A percentile compares a stretch with the other conserved stretches of the same genome.
Conservation (phyloP, 176 grass and related monocot species). For the Oryza glumipatula region DNA sequence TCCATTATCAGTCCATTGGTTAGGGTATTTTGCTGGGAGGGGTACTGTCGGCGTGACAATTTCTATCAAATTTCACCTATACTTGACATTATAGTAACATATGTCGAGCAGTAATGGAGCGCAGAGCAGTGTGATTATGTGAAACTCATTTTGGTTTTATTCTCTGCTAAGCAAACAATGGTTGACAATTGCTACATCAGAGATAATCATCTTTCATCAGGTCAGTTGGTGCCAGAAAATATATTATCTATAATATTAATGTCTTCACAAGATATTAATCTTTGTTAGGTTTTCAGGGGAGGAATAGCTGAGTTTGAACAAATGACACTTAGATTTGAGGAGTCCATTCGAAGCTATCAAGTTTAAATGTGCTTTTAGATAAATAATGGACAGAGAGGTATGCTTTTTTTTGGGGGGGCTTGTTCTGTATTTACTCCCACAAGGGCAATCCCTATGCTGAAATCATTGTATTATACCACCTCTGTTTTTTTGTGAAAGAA, state of each 20-base stretch:
- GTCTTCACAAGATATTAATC: constrained; percentile 5
- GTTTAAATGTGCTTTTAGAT: neutral
- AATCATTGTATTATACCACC: constrained; percentile 10
- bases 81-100: constrained; percentile 44
- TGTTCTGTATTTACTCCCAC: neutral
- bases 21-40: constrained; percentile 54
- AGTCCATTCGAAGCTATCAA: neutral
- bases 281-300: neutral
- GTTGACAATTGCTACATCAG: neutral
- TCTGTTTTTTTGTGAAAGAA: constrained; percentile 4
- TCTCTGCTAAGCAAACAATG: constrained; percentile 7
- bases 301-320: neutral
- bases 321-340: neutral
- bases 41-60: constrained; percentile 39
- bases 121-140: neutral
- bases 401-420: neutral
- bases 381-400: constrained; percentile 20
- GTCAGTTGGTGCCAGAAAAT: constrained; percentile 14
- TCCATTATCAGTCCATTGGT: constrained; percentile 49
- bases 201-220: constrained; percentile 10
- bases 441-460: neutral
- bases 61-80: constrained; percentile 50
- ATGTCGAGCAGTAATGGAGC: constrained; percentile 1
- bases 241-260: neutral
- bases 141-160: neutral